A percentile compares a stretch with the other conserved stretches of the same genome.
These are phyloP conservation scores for Alternaria infectoria DNA, from an alignment of 2,329 filamentous ascomycete species.

Conservation along the genomic window DNA sequence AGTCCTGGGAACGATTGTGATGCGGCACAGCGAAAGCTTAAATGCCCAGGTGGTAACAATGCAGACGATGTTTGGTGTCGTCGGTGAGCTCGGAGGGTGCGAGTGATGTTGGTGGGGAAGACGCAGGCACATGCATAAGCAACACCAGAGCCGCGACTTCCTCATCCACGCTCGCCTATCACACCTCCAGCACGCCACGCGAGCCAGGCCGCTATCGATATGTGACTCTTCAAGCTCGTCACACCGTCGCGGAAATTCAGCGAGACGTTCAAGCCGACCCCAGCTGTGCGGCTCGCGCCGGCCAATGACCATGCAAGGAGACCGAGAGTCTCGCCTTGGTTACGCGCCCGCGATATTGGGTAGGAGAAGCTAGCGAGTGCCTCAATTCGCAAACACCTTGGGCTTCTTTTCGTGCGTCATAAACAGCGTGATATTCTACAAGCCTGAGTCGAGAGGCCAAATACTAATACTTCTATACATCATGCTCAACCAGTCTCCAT, in stretches of 20 bases:
- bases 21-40: constrained; percentile 9
- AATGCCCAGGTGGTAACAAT: not conserved
- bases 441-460: constrained; percentile 46
- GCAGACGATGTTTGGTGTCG: constrained; percentile 2
- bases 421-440: constrained; percentile 26
- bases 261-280: constrained; percentile 31
- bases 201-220: constrained; percentile 19
- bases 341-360: constrained; percentile 36
- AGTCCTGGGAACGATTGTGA: constrained; percentile 4
- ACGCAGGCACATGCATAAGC: constrained; percentile 26
- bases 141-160: constrained; percentile 13
- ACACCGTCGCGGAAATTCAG: constrained; percentile 31
- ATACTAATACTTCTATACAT: constrained; percentile 30
- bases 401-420: not conserved
- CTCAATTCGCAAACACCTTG: not conserved
- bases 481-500: constrained; percentile 11
- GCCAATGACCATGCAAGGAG: constrained; percentile 24
- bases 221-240: constrained; percentile 16
- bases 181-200: constrained; percentile 17
- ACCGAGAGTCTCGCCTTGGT: constrained; percentile 23
- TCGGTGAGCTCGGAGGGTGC: constrained; percentile 7
- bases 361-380: constrained; percentile 3
- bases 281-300: constrained; percentile 28
- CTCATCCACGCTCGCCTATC: constrained; percentile 12
- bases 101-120: constrained; percentile 1